Conservation (phyloP, 352 stramenopile species). For the Globisporangium cylindrosporum region DNA sequence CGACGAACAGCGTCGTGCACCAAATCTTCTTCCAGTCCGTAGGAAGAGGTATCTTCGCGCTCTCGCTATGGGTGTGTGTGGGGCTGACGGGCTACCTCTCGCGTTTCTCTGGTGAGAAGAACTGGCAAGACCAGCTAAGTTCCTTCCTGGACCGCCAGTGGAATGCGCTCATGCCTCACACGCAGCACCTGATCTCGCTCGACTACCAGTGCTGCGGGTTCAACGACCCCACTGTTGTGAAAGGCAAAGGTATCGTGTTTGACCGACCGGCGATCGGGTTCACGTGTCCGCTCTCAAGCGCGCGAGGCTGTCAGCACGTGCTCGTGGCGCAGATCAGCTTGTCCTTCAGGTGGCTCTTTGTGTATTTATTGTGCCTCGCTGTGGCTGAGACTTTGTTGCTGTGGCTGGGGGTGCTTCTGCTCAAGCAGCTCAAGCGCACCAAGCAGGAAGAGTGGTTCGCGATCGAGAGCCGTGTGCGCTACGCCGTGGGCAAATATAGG, state of each 20-base stretch:
- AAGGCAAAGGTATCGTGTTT: conserved; percentile 34
- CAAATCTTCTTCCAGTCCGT: conserved; percentile 39
- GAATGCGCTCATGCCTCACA: conserved; percentile 25
- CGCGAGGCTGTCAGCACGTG: conserved; percentile 31
- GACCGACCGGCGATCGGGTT: conserved; percentile 39
- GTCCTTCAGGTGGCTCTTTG: conserved; percentile 48
- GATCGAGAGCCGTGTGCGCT: conserved; percentile 51
- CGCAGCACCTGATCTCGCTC: conserved; percentile 36
- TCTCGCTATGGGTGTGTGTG: conserved; percentile 30
- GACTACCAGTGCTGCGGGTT: conserved; percentile 56
- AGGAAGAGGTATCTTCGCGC: conserved; percentile 7
- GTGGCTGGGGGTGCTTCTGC: conserved; percentile 20
- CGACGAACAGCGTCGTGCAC: conserved; percentile 35
- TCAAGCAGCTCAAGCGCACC: conserved; percentile 30
- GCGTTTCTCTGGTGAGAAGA: conserved; percentile 24
- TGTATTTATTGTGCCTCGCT: conserved; percentile 34
- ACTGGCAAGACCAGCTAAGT: conserved; percentile 33
- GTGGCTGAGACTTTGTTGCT: conserved; percentile 31
- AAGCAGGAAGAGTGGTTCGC: conserved; percentile 44
- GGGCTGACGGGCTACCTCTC: conserved; percentile 37
- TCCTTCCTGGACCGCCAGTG: conserved; percentile 40
- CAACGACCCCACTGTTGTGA: conserved; percentile 37
- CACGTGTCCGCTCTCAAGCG: conserved; percentile 36
- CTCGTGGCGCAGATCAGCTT: conserved; percentile 31
- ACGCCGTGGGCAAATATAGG: conserved; percentile 47